Base-by-base conservation (phyloP, 345 rosid species). In the Citrus inodora region DNA sequence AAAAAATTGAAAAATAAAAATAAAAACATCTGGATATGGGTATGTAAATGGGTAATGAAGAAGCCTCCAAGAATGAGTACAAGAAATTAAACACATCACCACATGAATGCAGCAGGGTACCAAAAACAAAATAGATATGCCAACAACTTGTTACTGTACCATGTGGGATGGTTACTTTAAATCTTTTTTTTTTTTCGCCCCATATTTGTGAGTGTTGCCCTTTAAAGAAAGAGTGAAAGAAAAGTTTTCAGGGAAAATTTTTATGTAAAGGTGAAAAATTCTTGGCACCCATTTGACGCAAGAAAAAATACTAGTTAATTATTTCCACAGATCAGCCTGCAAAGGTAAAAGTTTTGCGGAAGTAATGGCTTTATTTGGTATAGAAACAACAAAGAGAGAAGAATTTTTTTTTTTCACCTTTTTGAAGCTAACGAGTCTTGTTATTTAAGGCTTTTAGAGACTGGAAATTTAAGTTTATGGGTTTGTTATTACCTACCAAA, bases 121-220 rank as follows among this genome's bases (percentile, higher is more conserved):
- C 88, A 67, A 78, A n/a, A 25, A n/a, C 64, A 60, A 80, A 80
- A 73, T 78, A 16, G 88, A 85, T 32, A 35, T 74, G 38, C 13
- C 84, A 83, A 70, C 88, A 28, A 53, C 82, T 67, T 24, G 51
- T 13, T 46, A 22, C 22, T 46, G 67, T 73, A 76, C 53, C 77
- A 67, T 70, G 80, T 70, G 71, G 14, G 48, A 75, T 76, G 35
- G 55, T 28, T 67, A 67, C 73, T 67, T 76, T 25, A 67, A 55
- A 69, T 74, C 66, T 66, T 42, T 71, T 32, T 62, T 30, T 10
- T 11, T 42, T 42, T 11, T 11, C 16, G 0, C 48, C 1, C 11
- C 24, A 4, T 37, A 13, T 48, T 51, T 28, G 60, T 77, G 33
- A 32, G 8, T 11, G 1, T n/a, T 38, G 22, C 2, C 35, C 51